Evolutionary conservation across 2,329 filamentous ascomycete species (phyloP), one percentile per base, ranked within the genome.

Genomic region (Tetracladium maxilliforme): DNA sequence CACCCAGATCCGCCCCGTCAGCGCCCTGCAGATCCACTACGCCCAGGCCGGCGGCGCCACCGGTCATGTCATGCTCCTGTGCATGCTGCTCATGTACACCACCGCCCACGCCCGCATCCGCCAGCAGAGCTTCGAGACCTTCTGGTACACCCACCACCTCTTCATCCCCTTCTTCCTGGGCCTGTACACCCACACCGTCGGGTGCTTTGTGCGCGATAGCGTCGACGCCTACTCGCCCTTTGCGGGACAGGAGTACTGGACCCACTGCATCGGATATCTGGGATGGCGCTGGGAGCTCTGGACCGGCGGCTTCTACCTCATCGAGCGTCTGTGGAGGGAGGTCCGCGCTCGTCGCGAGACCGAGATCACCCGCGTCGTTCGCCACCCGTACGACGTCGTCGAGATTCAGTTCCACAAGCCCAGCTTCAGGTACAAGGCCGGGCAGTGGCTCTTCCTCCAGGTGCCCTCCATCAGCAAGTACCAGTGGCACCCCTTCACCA

Each of bases 131-230:
- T 98, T 86, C 45, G 90, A 98, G 56, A 92, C 87, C 0, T 98
- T 98, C 49, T 98, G 90, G 90, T 98, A 98, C 54, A 93, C 84
- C 1, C 90, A 98, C 52, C 90, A 98, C 43, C 68, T 98, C n/a
- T 95, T 95, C 44, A 79, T 98, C 32, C 87, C 90, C 3, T 98
- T 98, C 52, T 56, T 95, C 43, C 64, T 98, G 22, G 87, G 70
- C 22, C 72, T 98, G 38, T 98, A 95, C 53, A 95, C 87, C 9
- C 90, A 98, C 51, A 87, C 90, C 2, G 82, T 81, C 6, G 86
- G 84, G 31, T 98, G 90, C 54, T 98, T 98, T 56, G 90, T 98
- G 19, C 80, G 90, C 37, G 86, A 94, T 45, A 77, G 73, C 2
- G 49, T 61, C 6, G 43, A 69, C 0, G 68, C 73, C 3, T 64